A percentile compares a stretch with the other conserved stretches of the same genome.
Evolutionary conservation across 371 early-diverging fungal species (phyloP).

Genomic region (Mortierella sp.): DNA sequence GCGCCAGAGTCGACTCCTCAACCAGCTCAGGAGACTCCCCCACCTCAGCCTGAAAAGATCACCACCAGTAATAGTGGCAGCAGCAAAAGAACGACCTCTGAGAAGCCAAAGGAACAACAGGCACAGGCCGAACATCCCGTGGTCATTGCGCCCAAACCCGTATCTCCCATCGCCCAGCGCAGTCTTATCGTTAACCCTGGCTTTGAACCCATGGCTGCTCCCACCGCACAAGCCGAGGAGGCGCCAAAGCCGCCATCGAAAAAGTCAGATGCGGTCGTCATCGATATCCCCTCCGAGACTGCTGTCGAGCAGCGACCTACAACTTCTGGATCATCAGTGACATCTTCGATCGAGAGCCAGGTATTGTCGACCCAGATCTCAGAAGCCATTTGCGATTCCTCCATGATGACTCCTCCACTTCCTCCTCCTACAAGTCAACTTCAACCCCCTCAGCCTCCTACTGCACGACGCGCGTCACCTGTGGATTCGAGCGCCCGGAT

Average conservation of each 20-base stretch:
- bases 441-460: background rate
- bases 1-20: background rate
- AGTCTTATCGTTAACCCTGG: conserved; percentile 12
- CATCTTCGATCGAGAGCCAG: conserved; percentile 33
- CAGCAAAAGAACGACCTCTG: background rate
- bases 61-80: background rate
- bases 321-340: background rate
- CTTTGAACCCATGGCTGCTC: background rate
- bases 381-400: conserved; percentile 12
- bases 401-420: background rate
- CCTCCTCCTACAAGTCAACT: background rate
- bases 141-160: conserved; percentile 31
- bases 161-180: conserved; percentile 29
- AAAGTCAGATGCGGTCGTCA: background rate
- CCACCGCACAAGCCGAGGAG: background rate
- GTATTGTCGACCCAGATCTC: conserved; percentile 48
- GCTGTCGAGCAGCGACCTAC: background rate
- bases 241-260: background rate
- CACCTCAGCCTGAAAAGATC: background rate
- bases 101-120: background rate
- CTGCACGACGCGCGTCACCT: background rate
- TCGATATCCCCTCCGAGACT: background rate
- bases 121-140: background rate
- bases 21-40: background rate
- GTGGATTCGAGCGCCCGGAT: background rate